Evolutionary conservation across 371 early-diverging fungal genomes (phyloP), one percentile per base, ranked within the genome.

Genomic region (Apophysomyces sp.): DNA sequence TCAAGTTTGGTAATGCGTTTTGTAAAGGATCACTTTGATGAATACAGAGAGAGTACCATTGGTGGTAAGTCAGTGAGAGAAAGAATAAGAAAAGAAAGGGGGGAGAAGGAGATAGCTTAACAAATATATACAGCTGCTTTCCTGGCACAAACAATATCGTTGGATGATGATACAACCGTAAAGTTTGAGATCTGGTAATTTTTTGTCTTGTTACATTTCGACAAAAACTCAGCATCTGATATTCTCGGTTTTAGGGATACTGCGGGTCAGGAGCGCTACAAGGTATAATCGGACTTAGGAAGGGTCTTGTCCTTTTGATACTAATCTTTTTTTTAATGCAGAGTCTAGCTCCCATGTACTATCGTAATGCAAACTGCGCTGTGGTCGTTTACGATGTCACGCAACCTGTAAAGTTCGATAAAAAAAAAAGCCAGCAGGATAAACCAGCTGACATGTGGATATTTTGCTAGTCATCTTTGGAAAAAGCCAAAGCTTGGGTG

Each of bases 261-360:
- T 12, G 96, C 96, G 26, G 96, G 93, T 53, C 97, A 93, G 83
- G 97, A 97, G 76, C 85, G 97, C 65, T 97, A 94, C 79, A 93
- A 92, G 85, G 89, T 83, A 85, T 0, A 5, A 18, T 9, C 16
- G 21, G 3, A 21, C 9, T 9, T 18, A 44, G 0, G 16, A 21
- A 21, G 9, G 16, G 8, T 9, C 21, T 21, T 16, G 18, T 16
- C 21, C 1, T 0, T 21, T 44, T 44, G n/a, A 44, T 21, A 21
- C 49, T 44, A 18, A 21, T 21, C 21, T 9, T n/a, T 21, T 44
- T 44, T 21, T n/a, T 26, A 9, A 18, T 54, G 60, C 80, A 91
- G 90, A 92, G 92, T 69, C 90, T 99, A 70, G 99, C 99, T 49
- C 98, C 98, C 31, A 98, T 97, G 96, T 99, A 99, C 80, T 99